Evolutionary conservation across 139 green algal genomes (phyloP).

Genomic region (Raphidocelis subcapitata): DNA sequence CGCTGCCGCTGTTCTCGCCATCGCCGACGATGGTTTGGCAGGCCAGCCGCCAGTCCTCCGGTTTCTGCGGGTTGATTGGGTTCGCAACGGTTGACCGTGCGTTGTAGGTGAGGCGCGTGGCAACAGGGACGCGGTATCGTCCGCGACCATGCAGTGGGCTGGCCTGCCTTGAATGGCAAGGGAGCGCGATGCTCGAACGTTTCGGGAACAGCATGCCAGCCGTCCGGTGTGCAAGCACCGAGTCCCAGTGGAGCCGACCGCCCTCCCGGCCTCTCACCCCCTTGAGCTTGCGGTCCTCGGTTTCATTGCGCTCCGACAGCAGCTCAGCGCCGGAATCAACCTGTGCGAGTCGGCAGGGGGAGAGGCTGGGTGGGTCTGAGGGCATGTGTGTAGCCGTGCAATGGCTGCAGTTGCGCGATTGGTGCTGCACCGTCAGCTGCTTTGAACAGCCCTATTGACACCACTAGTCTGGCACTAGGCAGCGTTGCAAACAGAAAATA

Average conservation of each 20-base stretch:
- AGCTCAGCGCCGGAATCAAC: constrained; percentile 48
- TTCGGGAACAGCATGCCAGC: too few relatives aligned
- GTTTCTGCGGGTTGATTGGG: constrained; percentile 37
- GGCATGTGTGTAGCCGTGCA: too few relatives aligned
- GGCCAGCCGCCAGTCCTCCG: constrained; percentile 45
- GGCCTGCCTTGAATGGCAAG: too few relatives aligned
- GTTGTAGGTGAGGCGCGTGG: too few relatives aligned
- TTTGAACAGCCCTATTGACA: too few relatives aligned
- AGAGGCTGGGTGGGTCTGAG: neutral
- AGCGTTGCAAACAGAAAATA: too few relatives aligned
- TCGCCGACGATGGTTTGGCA: constrained; percentile 67
- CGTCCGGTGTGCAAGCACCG: neutral
- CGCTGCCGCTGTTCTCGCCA: constrained; percentile 47
- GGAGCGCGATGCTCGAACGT: too few relatives aligned
- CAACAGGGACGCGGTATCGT: neutral
- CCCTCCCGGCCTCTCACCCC: constrained; percentile 34
- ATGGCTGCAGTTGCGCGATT: too few relatives aligned
- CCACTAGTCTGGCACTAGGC: too few relatives aligned
- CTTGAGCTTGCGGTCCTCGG: constrained; percentile 57
- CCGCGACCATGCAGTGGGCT: neutral
- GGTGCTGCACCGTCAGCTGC: too few relatives aligned
- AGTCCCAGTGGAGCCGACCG: neutral
- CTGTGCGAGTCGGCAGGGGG: constrained; percentile 13
- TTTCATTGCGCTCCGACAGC: constrained; percentile 42
- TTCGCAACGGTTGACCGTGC: neutral